Percentiles rank a stretch among this genome's conserved stretches.
phyloP scores from a whole-genome alignment of 139 green algal species.

The Haematococcus lacustris region DNA sequence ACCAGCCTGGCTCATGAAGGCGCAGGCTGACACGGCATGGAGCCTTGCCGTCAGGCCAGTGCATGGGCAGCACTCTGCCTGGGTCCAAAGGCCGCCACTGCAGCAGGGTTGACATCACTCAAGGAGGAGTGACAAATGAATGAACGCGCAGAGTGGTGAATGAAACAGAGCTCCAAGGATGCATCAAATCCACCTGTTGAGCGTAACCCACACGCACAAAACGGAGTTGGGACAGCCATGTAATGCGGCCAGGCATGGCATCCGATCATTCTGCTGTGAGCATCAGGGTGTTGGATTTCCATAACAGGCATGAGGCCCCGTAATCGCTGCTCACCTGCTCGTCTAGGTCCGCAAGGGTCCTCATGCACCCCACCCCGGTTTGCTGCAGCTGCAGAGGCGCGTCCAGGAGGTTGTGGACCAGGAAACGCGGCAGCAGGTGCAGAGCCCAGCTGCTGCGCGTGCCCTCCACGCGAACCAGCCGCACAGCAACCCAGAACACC shows the following conservation, averaged over 20 bases:
- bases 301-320: too few relatives aligned
- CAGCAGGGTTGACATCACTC: neutral
- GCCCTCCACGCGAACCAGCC: conserved; percentile 9
- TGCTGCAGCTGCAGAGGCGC: conserved; percentile 22
- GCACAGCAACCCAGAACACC: conserved; percentile 1
- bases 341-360: neutral
- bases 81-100: conserved; percentile 2
- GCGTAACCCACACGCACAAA: too few relatives aligned
- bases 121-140: too few relatives aligned
- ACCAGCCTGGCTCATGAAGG: conserved; percentile 4
- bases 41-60: neutral
- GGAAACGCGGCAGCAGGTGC: conserved; percentile 66
- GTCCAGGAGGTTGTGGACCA: conserved; percentile 62
- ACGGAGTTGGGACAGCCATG: too few relatives aligned
- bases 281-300: too few relatives aligned
- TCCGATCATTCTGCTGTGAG: too few relatives aligned
- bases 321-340: neutral
- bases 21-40: neutral
- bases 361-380: conserved; percentile 15
- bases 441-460: conserved; percentile 33
- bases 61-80: neutral
- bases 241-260: too few relatives aligned
- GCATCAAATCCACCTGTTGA: too few relatives aligned
- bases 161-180: too few relatives aligned
- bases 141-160: too few relatives aligned